Base-by-base conservation (phyloP, 768 basidiomycete genomes). In the Termitomyces sp. region DNA sequence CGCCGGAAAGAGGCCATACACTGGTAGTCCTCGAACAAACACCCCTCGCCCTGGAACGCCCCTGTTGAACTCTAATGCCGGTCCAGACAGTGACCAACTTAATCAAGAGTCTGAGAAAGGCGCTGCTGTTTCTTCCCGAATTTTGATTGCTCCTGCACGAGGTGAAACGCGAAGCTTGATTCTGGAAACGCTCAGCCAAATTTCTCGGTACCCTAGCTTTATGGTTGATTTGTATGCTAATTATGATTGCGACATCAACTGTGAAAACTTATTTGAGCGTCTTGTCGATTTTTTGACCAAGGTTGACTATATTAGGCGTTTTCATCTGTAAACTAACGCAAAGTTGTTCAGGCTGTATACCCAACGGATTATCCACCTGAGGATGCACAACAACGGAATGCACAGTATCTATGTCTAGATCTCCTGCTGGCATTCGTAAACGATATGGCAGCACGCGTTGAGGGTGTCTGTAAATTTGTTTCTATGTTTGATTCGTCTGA, bases 161-260 rank as follows among this genome's bases (percentile, higher is more conserved):
- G 92, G 89, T 36, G 93, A 95, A 74, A 92, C 89, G 9, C 85
- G 94, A 29, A 92, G 96, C 69, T 77, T 98, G 59, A 87, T 98
- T 68, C 77, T 99, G 61, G 96, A 98, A 73, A 91, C 91, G 5
- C 77, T 98, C 31, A 83, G 83, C 57, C 89, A 92, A 57, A 84
- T 96, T 48, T 88, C 92, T 15, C 81, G 89, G 3, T 86, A 91
- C 67, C 86, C 92, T 2, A 92, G 88, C 70, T 96, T 96, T 77
- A 94, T 97, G 91, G 92, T 96, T 50, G 94, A 98, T 68, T 78
- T 97, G 14, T 99, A 94, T 77, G 83, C 87, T 58, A 99, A 98
- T 72, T 99, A 98, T 73, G 97, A 99, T 71, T 98, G 95, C 69
- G 94, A 97, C 69, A 86, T 91, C 65, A 96, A 98, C 69, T 94